Evolutionary conservation across 2,329 filamentous ascomycete genomes (phyloP).

Genomic region (Pseudogymnoascus sp.): DNA sequence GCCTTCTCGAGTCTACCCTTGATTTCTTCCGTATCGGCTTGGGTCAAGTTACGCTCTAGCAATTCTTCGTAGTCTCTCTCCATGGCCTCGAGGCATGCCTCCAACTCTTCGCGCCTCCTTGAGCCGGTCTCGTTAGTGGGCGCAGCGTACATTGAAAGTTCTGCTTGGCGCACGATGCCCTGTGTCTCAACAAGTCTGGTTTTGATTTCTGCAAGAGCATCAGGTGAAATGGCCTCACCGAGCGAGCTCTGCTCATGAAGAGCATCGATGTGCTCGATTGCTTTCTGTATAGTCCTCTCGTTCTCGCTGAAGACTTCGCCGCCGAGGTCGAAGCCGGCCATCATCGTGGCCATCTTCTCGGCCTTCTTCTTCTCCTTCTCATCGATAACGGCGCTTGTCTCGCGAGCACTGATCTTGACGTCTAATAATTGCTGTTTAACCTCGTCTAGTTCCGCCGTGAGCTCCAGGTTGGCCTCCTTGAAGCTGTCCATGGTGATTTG

Average conservation of each 20-base stretch:
- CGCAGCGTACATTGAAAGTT: slow-evolving; percentile 68
- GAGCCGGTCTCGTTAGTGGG: slow-evolving; percentile 53
- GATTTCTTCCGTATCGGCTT: slow-evolving; percentile 74
- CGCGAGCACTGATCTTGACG: slow-evolving; percentile 92
- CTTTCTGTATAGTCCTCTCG: slow-evolving; percentile 72
- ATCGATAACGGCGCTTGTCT: slow-evolving; percentile 79
- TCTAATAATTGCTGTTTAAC: slow-evolving; percentile 93
- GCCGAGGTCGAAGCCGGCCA: slow-evolving; percentile 94
- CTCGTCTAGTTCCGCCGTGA: slow-evolving; percentile 86
- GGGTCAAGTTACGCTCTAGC: slow-evolving; percentile 67
- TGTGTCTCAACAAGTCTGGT: slow-evolving; percentile 80
- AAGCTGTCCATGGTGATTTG: slow-evolving; percentile 96
- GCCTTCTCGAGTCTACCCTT: slow-evolving; percentile 70
- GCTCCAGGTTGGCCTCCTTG: slow-evolving; percentile 89
- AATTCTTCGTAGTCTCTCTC: slow-evolving; percentile 80
- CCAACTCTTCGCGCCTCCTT: slow-evolving; percentile 65
- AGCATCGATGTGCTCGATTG: slow-evolving; percentile 74
- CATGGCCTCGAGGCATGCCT: slow-evolving; percentile 62
- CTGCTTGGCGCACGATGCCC: slow-evolving; percentile 84
- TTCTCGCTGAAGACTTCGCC: slow-evolving; percentile 90
- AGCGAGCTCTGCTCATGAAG: slow-evolving; percentile 67
- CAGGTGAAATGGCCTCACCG: slow-evolving; percentile 71
- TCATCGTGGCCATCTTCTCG: slow-evolving; percentile 99
- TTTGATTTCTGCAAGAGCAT: slow-evolving; percentile 70
- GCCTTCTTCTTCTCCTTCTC: slow-evolving; percentile 99